A percentile compares a stretch with the other conserved stretches of the same genome.
Evolutionary conservation across 2,329 filamentous ascomycete species (phyloP).

Genomic region (Cordyceps fumosorosea): DNA sequence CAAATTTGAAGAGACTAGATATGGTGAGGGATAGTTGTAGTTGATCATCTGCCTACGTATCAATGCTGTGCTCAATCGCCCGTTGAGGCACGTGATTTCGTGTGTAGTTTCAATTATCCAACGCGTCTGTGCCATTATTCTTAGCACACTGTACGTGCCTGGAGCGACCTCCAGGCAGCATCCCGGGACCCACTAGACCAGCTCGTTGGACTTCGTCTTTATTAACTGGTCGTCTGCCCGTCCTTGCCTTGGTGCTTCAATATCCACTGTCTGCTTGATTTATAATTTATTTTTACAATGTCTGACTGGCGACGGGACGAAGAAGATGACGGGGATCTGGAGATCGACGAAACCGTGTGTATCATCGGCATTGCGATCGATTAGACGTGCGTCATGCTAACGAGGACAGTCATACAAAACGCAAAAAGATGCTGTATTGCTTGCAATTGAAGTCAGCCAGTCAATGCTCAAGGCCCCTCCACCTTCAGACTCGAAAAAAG

Average conservation of each 20-base stretch:
- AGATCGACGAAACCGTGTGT: slow-evolving; percentile 56
- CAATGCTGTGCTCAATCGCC: no score
- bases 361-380: neutral
- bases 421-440: slow-evolving; percentile 95
- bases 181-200: slow-evolving; percentile 3
- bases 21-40: no score
- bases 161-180: slow-evolving; percentile 6
- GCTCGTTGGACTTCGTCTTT: slow-evolving; percentile 1
- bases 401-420: slow-evolving; percentile 69
- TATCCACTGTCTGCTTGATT: neutral
- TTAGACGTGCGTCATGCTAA: neutral
- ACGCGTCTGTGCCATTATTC: no score
- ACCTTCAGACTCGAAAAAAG: slow-evolving; percentile 62
- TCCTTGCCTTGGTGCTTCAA: neutral
- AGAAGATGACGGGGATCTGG: slow-evolving; percentile 58
- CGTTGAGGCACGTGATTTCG: no score
- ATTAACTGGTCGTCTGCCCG: neutral
- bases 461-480: slow-evolving; percentile 74
- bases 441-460: slow-evolving; percentile 85
- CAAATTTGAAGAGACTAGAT: no score
- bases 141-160: slow-evolving; percentile 1
- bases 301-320: slow-evolving; percentile 43
- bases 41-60: no score
- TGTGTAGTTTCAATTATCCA: no score
- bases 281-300: slow-evolving; percentile 20